Percentiles rank a stretch among this genome's conserved stretches.
phyloP scores from a whole-genome alignment of 805 yeast genomes.

The Scheffersomyces coipomensis region DNA sequence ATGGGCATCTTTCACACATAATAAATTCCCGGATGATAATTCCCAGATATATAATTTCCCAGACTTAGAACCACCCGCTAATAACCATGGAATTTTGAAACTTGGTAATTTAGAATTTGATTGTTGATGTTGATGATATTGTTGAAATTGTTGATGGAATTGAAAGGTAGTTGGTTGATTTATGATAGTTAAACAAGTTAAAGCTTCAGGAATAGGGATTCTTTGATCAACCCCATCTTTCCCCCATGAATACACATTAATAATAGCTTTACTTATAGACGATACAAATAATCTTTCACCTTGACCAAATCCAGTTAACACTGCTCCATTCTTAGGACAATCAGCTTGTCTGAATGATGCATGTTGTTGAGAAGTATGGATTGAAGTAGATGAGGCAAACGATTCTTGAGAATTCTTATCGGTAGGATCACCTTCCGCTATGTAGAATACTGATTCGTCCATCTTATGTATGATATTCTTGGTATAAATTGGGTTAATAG shows the following conservation, averaged over 20 bases:
- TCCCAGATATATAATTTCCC: conserved; percentile 90
- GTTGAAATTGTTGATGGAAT: conserved; percentile 5
- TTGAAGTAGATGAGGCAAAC: conserved; percentile 39
- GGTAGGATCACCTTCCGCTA: conserved; percentile 41
- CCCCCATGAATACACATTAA: conserved; percentile 71
- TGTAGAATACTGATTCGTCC: conserved; percentile 53
- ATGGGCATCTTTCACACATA: conserved; percentile 77
- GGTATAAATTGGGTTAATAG: neutral
- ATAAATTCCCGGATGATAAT: conserved; percentile 67
- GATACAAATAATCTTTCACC: conserved; percentile 62
- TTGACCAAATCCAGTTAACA: conserved; percentile 42
- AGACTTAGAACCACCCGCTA: conserved; percentile 71
- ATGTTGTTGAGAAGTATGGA: conserved; percentile 47
- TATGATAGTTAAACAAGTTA: conserved; percentile 54
- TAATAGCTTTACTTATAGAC: conserved; percentile 66
- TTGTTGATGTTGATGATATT: conserved; percentile 15
- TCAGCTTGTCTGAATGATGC: conserved; percentile 55
- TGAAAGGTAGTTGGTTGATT: conserved; percentile 19
- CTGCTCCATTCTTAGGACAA: conserved; percentile 45
- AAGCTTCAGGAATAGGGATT: conserved; percentile 79
- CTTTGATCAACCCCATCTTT: conserved; percentile 75
- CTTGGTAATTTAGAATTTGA: conserved; percentile 27
- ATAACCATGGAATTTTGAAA: conserved; percentile 57
- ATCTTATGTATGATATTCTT: conserved; percentile 23
- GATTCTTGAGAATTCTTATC: conserved; percentile 47